Percentiles rank a stretch among this genome's conserved stretches.
These are phyloP conservation scores for Aspergillus oerlinghausenensis DNA, from an alignment of 2,329 filamentous ascomycete genomes.

Conservation along the genomic window DNA sequence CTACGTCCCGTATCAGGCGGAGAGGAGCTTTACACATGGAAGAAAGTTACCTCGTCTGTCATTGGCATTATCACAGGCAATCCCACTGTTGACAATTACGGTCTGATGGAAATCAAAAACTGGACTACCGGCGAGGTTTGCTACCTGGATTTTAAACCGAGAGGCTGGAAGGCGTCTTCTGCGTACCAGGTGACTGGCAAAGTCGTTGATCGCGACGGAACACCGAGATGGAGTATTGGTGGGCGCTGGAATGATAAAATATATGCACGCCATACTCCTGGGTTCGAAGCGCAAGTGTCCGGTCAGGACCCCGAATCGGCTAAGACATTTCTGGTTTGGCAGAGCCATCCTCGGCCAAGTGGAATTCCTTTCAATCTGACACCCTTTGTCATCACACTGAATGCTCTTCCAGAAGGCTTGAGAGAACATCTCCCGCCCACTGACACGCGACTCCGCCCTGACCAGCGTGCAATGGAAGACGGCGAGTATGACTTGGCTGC, in stretches of 20 bases:
- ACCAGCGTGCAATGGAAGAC: slow-evolving; percentile 97
- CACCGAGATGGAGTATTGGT: slow-evolving; percentile 81
- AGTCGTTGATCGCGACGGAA: slow-evolving; percentile 72
- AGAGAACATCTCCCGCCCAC: slow-evolving; percentile 77
- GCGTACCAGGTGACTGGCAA: slow-evolving; percentile 86
- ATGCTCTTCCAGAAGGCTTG: slow-evolving; percentile 83
- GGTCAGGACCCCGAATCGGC: slow-evolving; percentile 55
- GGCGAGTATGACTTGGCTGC: slow-evolving; percentile 95
- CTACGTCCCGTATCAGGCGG: slow-evolving; percentile 71
- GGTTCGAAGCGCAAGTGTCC: slow-evolving; percentile 65
- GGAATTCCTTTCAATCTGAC: slow-evolving; percentile 96
- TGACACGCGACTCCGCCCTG: slow-evolving; percentile 85
- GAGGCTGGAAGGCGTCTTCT: slow-evolving; percentile 91
- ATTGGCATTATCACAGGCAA: slow-evolving; percentile 97
- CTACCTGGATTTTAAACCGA: slow-evolving; percentile 84
- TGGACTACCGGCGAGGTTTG: slow-evolving; percentile 93
- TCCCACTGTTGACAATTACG: slow-evolving; percentile 96
- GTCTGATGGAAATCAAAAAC: slow-evolving; percentile 95
- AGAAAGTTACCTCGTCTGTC: slow-evolving; percentile 97
- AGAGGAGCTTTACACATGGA: slow-evolving; percentile 94
- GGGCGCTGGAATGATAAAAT: slow-evolving; percentile 97
- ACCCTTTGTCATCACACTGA: slow-evolving; percentile 90
- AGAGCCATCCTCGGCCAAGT: slow-evolving; percentile 72
- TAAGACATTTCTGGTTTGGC: slow-evolving; percentile 87
- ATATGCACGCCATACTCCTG: slow-evolving; percentile 87